phyloP scores from a whole-genome alignment of 495 filamentous ascomycete species.

The Apiosordaria backusii region DNA sequence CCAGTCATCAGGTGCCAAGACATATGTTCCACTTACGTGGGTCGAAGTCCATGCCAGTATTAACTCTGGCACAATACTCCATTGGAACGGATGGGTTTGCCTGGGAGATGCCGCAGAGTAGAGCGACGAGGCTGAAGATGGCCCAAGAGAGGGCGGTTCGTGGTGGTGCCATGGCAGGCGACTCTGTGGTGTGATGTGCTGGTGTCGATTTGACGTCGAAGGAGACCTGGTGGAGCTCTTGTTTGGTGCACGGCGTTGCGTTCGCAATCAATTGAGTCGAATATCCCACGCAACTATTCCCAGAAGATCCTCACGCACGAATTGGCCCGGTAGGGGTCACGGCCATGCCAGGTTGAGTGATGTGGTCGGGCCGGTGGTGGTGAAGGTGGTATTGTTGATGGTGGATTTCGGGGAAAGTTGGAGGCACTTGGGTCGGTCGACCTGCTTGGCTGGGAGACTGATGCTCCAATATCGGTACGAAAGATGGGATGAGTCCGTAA shows the following conservation, averaged over 20 bases:
- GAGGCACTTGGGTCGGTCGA: background rate
- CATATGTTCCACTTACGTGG: constrained; percentile 5
- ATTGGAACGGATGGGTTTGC: constrained; percentile 32
- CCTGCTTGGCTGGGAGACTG: background rate
- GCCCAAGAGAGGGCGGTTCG: constrained; percentile 25
- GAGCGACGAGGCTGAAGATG: constrained; percentile 16
- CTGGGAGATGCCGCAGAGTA: constrained; percentile 11
- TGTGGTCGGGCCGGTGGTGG: background rate
- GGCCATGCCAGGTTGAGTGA: constrained; percentile 12
- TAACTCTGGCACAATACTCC: constrained; percentile 38
- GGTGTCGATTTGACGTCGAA: background rate
- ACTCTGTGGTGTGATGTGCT: background rate
- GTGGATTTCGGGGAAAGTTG: background rate
- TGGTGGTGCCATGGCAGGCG: constrained; percentile 24
- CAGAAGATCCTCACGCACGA: background rate
- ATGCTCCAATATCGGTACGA: too few relatives aligned
- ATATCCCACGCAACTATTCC: constrained; percentile 1
- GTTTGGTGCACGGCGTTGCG: background rate
- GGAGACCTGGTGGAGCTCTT: background rate
- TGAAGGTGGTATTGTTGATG: background rate
- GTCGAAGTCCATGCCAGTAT: constrained; percentile 5
- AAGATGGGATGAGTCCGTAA: background rate
- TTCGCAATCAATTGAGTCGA: constrained; percentile 1
- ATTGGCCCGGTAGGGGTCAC: background rate
- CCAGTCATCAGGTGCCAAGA: background rate